Conservation (phyloP, 192 early-diverging fungal genomes). For the Coemansia sp. region DNA sequence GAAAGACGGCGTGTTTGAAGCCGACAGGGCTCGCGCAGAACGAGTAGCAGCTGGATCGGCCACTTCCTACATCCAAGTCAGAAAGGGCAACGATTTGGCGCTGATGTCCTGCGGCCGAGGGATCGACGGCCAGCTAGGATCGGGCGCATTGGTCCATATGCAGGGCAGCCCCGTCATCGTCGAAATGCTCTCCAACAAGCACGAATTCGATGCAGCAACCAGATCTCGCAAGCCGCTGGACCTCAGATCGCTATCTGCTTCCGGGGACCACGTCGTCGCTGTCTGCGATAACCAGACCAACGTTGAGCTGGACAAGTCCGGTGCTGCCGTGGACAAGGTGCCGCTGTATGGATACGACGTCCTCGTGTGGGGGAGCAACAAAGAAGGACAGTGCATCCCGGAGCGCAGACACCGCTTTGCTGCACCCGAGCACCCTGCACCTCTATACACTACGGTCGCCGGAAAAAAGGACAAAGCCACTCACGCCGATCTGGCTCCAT, state of each 20-base stretch:
- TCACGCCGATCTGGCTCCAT: neutral
- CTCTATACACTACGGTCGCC: constrained; percentile 9
- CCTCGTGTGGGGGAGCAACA: constrained; percentile 41
- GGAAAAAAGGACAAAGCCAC: neutral
- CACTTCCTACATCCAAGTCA: constrained; percentile 30
- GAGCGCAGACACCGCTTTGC: constrained; percentile 38
- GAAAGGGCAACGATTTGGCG: no score
- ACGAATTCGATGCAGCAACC: constrained; percentile 13
- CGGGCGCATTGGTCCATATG: constrained; percentile 28
- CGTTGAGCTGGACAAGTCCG: constrained; percentile 26
- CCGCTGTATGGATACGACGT: constrained; percentile 43
- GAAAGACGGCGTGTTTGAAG: constrained; percentile 14
- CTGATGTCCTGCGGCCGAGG: constrained; percentile 35
- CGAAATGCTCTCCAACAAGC: constrained; percentile 12
- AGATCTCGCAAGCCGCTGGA: constrained; percentile 22
- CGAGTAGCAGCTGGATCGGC: constrained; percentile 29
- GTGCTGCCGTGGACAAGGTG: constrained; percentile 5
- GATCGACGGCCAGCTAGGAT: constrained; percentile 45
- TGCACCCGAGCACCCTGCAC: constrained; percentile 21
- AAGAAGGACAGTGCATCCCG: constrained; percentile 35
- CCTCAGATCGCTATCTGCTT: constrained; percentile 15
- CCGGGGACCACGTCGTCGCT: constrained; percentile 25
- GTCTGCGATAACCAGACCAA: constrained; percentile 42
- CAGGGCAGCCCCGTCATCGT: constrained; percentile 20
- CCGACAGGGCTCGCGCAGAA: constrained; percentile 13